A percentile compares a stretch with the other conserved stretches of the same genome.
Conservation (phyloP, 495 filamentous ascomycete species). For the Podospora bellae-mahoneyi region DNA sequence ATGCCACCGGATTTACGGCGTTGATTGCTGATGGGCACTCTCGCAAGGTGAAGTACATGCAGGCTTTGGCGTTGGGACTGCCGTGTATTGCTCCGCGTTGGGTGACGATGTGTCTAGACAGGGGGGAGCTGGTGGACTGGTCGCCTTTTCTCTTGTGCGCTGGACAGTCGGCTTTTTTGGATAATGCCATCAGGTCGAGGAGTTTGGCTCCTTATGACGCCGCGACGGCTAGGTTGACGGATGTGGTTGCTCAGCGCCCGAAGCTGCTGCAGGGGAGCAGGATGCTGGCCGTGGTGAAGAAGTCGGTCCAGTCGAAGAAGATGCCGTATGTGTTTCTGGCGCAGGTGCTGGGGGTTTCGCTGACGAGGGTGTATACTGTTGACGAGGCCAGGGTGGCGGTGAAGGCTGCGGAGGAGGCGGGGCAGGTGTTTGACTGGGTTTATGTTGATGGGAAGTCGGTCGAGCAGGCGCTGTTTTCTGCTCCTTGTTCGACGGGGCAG, state of each 20-base stretch:
- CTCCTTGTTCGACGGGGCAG: conserved; percentile 16
- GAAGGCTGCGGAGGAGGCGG: conserved; percentile 46
- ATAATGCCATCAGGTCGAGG: conserved; percentile 73
- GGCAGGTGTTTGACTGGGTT: conserved; percentile 68
- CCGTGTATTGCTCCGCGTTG: conserved; percentile 80
- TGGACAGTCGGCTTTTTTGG: conserved; percentile 72
- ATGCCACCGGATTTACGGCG: conserved; percentile 69
- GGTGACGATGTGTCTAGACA: conserved; percentile 68
- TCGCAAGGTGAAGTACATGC: conserved; percentile 89
- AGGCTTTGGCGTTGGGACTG: conserved; percentile 85
- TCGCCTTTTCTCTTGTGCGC: conserved; percentile 79
- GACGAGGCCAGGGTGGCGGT: conserved; percentile 59
- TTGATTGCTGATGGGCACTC: conserved; percentile 85
- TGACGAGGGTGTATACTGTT: conserved; percentile 62
- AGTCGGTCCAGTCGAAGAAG: conserved; percentile 56
- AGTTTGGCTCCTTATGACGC: conserved; percentile 59
- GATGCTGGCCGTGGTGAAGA: conserved; percentile 73
- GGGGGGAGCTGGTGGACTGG: conserved; percentile 65
- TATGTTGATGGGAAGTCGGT: conserved; percentile 61
- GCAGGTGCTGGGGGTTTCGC: conserved; percentile 68
- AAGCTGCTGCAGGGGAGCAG: conserved; percentile 62
- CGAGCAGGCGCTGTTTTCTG: conserved; percentile 28
- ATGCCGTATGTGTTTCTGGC: conserved; percentile 66
- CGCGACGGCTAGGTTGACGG: conserved; percentile 50
- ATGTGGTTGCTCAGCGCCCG: conserved; percentile 54